Evolutionary conservation across 768 basidiomycete genomes (phyloP).

Genomic region (Tylopilus intermedius): DNA sequence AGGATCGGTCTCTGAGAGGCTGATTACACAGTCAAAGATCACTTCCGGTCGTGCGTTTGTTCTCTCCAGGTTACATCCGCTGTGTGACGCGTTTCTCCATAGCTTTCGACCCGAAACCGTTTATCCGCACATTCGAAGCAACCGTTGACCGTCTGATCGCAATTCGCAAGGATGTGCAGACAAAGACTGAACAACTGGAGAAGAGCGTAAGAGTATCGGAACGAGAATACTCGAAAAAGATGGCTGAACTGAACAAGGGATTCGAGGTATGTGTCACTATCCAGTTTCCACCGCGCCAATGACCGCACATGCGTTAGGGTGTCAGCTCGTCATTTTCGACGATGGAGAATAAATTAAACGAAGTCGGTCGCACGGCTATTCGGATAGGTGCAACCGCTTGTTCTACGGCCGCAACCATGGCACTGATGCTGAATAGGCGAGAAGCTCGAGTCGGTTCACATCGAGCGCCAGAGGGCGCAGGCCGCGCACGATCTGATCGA

Average conservation of each 20-base stretch:
- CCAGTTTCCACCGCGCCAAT: background rate
- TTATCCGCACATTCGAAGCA: conserved; percentile 86
- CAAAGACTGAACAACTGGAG: conserved; percentile 88
- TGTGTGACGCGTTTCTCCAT: conserved; percentile 9
- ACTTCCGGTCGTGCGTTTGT: conserved; percentile 71
- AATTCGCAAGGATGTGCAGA: conserved; percentile 84
- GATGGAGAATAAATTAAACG: conserved; percentile 88
- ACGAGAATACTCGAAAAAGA: conserved; percentile 89
- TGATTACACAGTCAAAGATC: conserved; percentile 80
- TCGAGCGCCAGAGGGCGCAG: conserved; percentile 87
- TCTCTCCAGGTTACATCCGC: background rate
- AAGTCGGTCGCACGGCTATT: conserved; percentile 90
- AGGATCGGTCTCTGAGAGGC: conserved; percentile 76
- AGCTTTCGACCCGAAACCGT: conserved; percentile 95
- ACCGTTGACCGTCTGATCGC: conserved; percentile 85
- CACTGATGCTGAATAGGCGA: conserved; percentile 54
- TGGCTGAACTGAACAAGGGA: conserved; percentile 86
- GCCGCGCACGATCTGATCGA: conserved; percentile 92
- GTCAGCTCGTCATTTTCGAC: conserved; percentile 83
- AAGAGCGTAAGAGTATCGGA: conserved; percentile 85
- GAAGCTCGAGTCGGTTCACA: conserved; percentile 90
- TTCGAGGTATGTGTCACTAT: conserved; percentile 67
- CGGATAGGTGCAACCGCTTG: conserved; percentile 62
- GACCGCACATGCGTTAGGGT: conserved; percentile 43
- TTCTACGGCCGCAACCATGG: background rate